Base-by-base conservation (phyloP, 1,139 yeast species). In the Blastobotrys proliferans region DNA sequence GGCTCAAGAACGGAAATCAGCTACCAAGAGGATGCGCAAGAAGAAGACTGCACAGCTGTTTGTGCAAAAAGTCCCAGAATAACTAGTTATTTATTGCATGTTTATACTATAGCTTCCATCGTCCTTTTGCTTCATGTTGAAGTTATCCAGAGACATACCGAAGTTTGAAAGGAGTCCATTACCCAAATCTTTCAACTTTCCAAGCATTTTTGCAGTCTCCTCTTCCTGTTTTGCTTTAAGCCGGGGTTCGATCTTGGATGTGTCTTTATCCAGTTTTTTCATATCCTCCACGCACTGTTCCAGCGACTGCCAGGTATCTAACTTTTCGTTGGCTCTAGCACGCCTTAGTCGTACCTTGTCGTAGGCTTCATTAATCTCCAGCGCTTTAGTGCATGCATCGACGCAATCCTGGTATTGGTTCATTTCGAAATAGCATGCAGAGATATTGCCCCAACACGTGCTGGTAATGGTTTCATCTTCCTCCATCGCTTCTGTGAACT, bases 331-430 rank as follows among this genome's bases (percentile, higher is more conserved):
- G 0, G 94, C 77, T 13, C 79, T 73, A 1, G 90, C 92, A 50
- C 87, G 74, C 52, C 95, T 72, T 41, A 68, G 67, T 57, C 82
- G 76, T 0, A 85, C 88, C 61, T 85, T 86, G 38, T 76, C 61
- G 57, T 82, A 80, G 28, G 67, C 61, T 1, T 76, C 71, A 55
- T 85, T 83, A 3, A 77, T 57, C 35, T 70, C 72, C 35, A 85
- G 63, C 0, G 94, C 81, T 21, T 66, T 64, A 31, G 77, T 74
- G 57, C 92, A 79, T 55, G 83, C 88, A 14, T 65, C 68, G 3
- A 84, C 76, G 1, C 92, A 84, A 43, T 74, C 71, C 4, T 90
- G 90, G 63, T 82, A 84, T 52, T 79, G 77, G 52, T 84, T 94
- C 48, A 80, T 59, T 57, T 81, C 79, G 54, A 83, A 73, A 49